Conservation (phyloP, 768 basidiomycete species). For the Russula griseocarnosa region DNA sequence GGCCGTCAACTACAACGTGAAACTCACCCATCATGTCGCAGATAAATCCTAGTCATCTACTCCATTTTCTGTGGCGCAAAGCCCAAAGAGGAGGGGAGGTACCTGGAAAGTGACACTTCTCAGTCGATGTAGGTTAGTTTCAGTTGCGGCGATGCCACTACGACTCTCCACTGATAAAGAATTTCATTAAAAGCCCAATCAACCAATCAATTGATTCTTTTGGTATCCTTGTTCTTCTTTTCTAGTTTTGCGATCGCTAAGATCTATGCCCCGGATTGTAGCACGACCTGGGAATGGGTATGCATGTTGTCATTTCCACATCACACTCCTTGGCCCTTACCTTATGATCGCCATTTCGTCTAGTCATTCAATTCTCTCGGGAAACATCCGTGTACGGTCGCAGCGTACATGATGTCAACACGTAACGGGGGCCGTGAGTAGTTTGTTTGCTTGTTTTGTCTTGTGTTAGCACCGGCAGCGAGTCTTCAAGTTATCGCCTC, state of each 20-base stretch:
- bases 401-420: neutral
- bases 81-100: no score
- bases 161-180: no score
- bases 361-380: neutral
- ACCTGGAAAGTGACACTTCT: no score
- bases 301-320: neutral
- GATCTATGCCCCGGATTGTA: neutral
- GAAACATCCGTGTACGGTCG: conserved; percentile 1
- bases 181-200: no score
- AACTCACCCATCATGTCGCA: no score
- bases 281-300: neutral
- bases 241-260: neutral
- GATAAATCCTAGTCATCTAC: no score
- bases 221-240: neutral
- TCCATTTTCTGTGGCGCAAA: no score
- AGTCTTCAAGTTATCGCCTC: neutral
- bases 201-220: no score
- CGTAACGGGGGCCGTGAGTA: neutral
- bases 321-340: neutral
- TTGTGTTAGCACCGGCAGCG: no score
- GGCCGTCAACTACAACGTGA: no score
- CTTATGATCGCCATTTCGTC: neutral
- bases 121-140: no score
- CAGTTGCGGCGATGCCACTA: no score
- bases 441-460: neutral